Base-by-base conservation (phyloP, 352 stramenopile species). In the Globisporangium yorkense region DNA sequence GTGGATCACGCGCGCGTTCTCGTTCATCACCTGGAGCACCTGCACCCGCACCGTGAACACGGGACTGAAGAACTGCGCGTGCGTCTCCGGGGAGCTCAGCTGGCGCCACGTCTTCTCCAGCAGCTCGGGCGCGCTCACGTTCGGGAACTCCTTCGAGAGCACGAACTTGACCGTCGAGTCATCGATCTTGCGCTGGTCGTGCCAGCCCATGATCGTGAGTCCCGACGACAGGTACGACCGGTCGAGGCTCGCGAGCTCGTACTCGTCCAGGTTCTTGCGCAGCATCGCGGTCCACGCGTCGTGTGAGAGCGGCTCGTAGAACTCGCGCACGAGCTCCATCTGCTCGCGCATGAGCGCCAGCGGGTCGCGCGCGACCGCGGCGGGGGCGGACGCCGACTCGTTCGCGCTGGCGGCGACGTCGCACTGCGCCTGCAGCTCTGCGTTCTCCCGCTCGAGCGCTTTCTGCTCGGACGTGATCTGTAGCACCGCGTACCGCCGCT, bases 1-100 rank as follows among this genome's bases (percentile, higher is more conserved):
- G 51, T 85, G 80, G 45, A 86, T 59, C 52, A 88, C 68, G 29
- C 80, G 47, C 20, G 75, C 67, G 51, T 86, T 69, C 35, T 75
- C 62, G 47, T 69, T 68, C 39, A 88, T 70, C n/a, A 74, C 53
- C 48, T 88, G 75, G n/a, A 88, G 56, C 20, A 88, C 52, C 51
- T 77, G 69, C 13, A 80, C 71, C 41, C 68, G 71, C 57, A 76
- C 66, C 0, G 62, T 66, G 45, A 79, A 63, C 2, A 60, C 57
- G 13, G 71, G 62, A 52, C 51, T 76, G 57, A 79, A 79, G 57
- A 84, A 79, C 4, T 50, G 51, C 1, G 59, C 63, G 54, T 80
- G 75, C 1, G 72, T 77, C 8, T 62, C 56, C 5, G 70, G 68
- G 6, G 20, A 61, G 1, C 57, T 64, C 20, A 82, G 57, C 12